Evolutionary conservation across 495 filamentous ascomycete species (phyloP).

Genomic region (Daldinia loculata): DNA sequence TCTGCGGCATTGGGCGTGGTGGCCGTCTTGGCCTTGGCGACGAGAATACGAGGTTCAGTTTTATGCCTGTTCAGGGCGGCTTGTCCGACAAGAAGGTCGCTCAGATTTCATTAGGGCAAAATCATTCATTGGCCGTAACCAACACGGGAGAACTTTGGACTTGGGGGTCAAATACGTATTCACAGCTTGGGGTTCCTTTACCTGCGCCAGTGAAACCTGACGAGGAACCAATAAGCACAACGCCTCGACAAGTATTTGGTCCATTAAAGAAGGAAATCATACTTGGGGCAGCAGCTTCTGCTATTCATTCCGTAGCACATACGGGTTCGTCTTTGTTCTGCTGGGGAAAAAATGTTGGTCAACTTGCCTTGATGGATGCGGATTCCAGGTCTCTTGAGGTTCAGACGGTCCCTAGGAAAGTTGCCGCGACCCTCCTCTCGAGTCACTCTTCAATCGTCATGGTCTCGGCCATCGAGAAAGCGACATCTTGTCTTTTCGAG

Average conservation of each 20-base stretch:
- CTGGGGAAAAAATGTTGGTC: conserved; percentile 95
- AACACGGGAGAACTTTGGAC: conserved; percentile 84
- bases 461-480: conserved; percentile 89
- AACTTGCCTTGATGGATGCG: conserved; percentile 92
- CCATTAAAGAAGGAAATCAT: conserved; percentile 86
- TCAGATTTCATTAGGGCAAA: conserved; percentile 82
- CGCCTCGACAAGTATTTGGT: conserved; percentile 90
- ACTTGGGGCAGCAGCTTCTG: conserved; percentile 85
- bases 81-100: conserved; percentile 74
- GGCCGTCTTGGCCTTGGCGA: conserved; percentile 91
- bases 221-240: conserved; percentile 80
- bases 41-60: conserved; percentile 85
- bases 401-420: conserved; percentile 82
- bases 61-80: conserved; percentile 77
- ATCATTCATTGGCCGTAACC: conserved; percentile 87
- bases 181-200: conserved; percentile 84
- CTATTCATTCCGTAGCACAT: conserved; percentile 90
- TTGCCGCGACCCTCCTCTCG: conserved; percentile 85
- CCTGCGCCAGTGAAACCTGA: conserved; percentile 64
- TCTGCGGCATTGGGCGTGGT: conserved; percentile 91
- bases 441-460: conserved; percentile 70
- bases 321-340: conserved; percentile 84
- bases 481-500: conserved; percentile 84
- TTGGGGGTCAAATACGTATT: conserved; percentile 89
- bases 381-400: conserved; percentile 88